Percentiles rank a stretch among this genome's conserved stretches.
Evolutionary conservation across 306 rosid genomes (phyloP).

Genomic region (Lathyrus sativus): DNA sequence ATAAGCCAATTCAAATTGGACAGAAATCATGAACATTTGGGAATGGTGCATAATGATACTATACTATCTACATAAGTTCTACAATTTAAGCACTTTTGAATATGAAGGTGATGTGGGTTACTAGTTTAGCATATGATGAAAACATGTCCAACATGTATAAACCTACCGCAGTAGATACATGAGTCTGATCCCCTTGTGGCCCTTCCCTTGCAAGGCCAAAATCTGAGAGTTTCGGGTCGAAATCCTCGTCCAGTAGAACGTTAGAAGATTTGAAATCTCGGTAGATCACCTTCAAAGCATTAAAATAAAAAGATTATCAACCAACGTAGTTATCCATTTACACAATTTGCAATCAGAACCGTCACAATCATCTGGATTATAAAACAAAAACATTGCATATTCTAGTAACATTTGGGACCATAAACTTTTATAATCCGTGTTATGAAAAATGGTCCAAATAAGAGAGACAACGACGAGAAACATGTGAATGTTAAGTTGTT

Average conservation of each 20-base stretch:
- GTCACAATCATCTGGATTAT: not conserved
- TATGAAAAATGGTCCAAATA: slow-evolving; percentile 1
- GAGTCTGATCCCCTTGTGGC: slow-evolving; percentile 79
- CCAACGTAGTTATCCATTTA: slow-evolving; percentile 27
- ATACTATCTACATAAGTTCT: not conserved
- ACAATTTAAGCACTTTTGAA: not conserved
- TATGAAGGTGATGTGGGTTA: slow-evolving; percentile 16
- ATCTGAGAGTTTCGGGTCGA: slow-evolving; percentile 88
- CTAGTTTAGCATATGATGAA: slow-evolving; percentile 7
- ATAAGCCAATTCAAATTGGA: not conserved
- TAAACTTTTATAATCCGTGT: not conserved
- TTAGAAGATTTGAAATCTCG: slow-evolving; percentile 96
- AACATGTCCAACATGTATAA: slow-evolving; percentile 11
- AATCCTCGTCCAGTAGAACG: slow-evolving; percentile 70
- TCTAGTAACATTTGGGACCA: not conserved
- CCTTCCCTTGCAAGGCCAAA: slow-evolving; percentile 99
- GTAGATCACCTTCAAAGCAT: slow-evolving; percentile 68
- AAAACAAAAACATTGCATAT: slow-evolving; percentile 7
- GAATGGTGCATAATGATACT: slow-evolving; percentile 3
- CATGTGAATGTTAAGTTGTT: slow-evolving; percentile 6
- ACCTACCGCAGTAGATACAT: slow-evolving; percentile 92
- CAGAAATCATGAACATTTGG: not conserved
- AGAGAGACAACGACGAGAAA: not conserved
- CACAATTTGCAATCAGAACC: slow-evolving; percentile 13
- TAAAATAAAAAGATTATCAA: slow-evolving; percentile 37